phyloP scores from a whole-genome alignment of 169 alveolate genomes.

The Haemoproteus tartakovskyi region DNA sequence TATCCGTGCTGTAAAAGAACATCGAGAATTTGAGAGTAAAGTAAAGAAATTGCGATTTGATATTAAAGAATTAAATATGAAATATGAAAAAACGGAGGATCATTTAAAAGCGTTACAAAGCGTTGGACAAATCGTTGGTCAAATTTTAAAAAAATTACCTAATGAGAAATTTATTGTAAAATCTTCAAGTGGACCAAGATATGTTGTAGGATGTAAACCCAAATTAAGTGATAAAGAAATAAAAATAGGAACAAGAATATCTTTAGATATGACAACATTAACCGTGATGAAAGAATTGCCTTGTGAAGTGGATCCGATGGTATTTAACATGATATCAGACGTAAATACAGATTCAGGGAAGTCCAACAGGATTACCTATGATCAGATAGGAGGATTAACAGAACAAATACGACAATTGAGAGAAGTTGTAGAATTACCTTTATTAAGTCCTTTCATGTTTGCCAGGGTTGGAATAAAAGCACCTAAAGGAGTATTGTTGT shows the following conservation, averaged over 20 bases:
- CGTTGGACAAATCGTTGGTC: slow-evolving; percentile 98
- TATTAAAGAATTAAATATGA: slow-evolving; percentile 78
- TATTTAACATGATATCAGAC: slow-evolving; percentile 96
- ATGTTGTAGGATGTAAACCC: slow-evolving; percentile 95
- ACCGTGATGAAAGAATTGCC: slow-evolving; percentile 97
- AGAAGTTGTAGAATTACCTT: slow-evolving; percentile 98
- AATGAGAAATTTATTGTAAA: slow-evolving; percentile 94
- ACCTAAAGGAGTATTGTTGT: slow-evolving; percentile 98
- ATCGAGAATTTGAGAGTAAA: slow-evolving; percentile 72
- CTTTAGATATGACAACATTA: slow-evolving; percentile 97
- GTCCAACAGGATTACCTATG: slow-evolving; percentile 63
- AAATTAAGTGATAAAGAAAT: slow-evolving; percentile 89
- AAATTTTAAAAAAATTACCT: slow-evolving; percentile 91
- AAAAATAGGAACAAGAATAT: slow-evolving; percentile 96
- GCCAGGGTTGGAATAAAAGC: slow-evolving; percentile 98
- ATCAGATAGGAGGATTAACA: slow-evolving; percentile 93
- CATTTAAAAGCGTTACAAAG: slow-evolving; percentile 95
- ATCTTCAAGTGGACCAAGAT: slow-evolving; percentile 96
- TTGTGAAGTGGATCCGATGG: slow-evolving; percentile 98
- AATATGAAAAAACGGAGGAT: slow-evolving; percentile 94
- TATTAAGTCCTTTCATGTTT: slow-evolving; percentile 96
- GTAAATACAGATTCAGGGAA: slow-evolving; percentile 78
- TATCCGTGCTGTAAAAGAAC: too few species aligned
- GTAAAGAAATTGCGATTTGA: slow-evolving; percentile 70
- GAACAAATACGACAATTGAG: slow-evolving; percentile 97